Base-by-base conservation (phyloP, 2,329 filamentous ascomycete species). In the Claviceps monticola region DNA sequence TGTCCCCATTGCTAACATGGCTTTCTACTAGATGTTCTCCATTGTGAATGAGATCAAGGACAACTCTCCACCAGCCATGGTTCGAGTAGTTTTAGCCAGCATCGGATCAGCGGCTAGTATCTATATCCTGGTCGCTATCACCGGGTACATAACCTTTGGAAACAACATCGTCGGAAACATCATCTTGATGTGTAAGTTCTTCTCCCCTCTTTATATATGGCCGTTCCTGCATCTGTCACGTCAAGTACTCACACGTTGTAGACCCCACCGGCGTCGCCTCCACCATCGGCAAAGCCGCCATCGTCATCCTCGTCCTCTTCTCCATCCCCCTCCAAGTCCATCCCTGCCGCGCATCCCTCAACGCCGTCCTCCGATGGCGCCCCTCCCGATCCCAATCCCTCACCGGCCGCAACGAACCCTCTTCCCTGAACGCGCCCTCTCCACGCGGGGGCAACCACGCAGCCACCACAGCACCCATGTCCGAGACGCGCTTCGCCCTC, bases 291-390 rank as follows among this genome's bases (percentile, higher is more conserved):
- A 91, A 94, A 58, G 88, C 89, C 2, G 93, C 93, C 46, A 98
- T 98, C 57, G 93, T 98, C 39, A 77, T 97, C 53, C 80, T 98
- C 1, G 93, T 98, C 59, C 89, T 94, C 67, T 97, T 98, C 66
- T 95, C 89, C 16, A 91, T 97, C 55, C 93, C 93, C 1, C 78
- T 98, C 1, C 93, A 98, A 67, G 85, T 95, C 39, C 93, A 98
- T 64, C 93, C 93, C 0, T 97, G 93, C 69, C 83, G 93, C 55
- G 93, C 93, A n/a, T 95, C 88, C 16, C 74, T 97, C 29, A 89
- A 97, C 61, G 91, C 93, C 0, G 88, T 96, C n/a, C 69, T 95
- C 49, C 90, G 86, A 68, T 97, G 93, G 91, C 81, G 89, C 7
- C 89, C 88, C 9, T 75, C 72, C 58, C 62, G 70, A 19, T 58